Evolutionary conservation across 1,139 yeast species (phyloP), one percentile per base, ranked within the genome.

Genomic region (Lodderomyces jiufengensis): DNA sequence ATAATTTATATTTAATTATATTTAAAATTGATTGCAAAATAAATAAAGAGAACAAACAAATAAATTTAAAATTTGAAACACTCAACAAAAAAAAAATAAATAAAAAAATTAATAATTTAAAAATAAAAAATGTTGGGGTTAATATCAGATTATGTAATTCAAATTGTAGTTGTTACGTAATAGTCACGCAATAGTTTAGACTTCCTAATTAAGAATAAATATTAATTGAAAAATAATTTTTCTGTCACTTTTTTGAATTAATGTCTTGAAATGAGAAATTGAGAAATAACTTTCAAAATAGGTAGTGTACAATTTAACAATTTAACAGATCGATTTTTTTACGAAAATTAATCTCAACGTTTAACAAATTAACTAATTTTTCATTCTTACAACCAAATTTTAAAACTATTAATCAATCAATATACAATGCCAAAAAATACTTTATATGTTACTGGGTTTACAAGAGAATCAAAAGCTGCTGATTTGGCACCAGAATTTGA

Each of bases 401-500:
- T n/a, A n/a, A 21, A 15, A 12, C 24, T 29, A 24, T 12, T 29
- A 23, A 14, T 27, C 31, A 12, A n/a, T n/a, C 12, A 28, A 14
- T 15, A 23, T 29, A 37, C 31, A 23, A 74, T 73, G 80, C 78
- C 78, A 20, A 67, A 66, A 50, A 74, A 71, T 49, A 77, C 83
- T 18, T 63, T 78, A 39, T 78, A 78, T 52, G 82, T 78, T 30
- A 74, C 82, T 5, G 84, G 87, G 21, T 80, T 81, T 54, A 56
- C 68, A 31, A 70, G 67, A 43, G 84, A 74, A 29, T 64, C 79
- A 38, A 70, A 74, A 52, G 87, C 87, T 22, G 76, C 76, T 33
- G 83, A 77, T 43, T 66, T 82, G 47, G 87, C 86, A 9, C 76
- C 79, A 24, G 80, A 76, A 36, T 80, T 82, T 52, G 87, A 81